Evolutionary conservation across 352 stramenopile genomes (phyloP), one percentile per base, ranked within the genome.

Genomic region (Blastocystis sp.): DNA sequence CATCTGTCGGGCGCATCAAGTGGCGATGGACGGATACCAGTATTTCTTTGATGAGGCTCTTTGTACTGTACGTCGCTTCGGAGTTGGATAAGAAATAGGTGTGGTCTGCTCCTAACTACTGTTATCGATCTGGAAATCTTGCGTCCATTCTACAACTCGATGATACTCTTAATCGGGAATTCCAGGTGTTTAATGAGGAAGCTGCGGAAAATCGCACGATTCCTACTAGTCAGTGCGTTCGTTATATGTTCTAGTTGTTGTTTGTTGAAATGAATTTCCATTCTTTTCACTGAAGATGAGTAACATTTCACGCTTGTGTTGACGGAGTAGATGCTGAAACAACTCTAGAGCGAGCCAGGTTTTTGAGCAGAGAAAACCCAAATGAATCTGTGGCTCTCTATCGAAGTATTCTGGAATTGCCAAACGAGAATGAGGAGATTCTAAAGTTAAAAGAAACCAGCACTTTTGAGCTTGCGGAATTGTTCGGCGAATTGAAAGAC

Each of bases 91-190:
- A 93, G 92, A 50, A 92, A 92, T 53, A 95, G 95, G 62, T 87
- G 37, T 77, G 50, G 41, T 77, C 50, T 18, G 50, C 50, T 18
- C 50, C 50, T 11, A 77, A 66, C 56, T 80, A 87, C 88, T 96
- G 93, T 91, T 98, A 98, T 92, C 93, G 96, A 89, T 99, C 96
- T 90, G 97, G 97, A 41, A 99, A 99, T 91, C 95, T 98, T 6
- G 97, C 97, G 9, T 96, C 96, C 41, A 99, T 99, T 91, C 92
- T 99, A 87, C 96, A 99, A 91, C 91, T 99, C 53, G 97, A 99
- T 92, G 97, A 99, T 91, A 96, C 98, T 90, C 90, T 97, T 29
- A 89, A 61, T 26, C 26, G 50, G 50, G 47, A 54, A 59, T 43
- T 90, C 63, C 76, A 96, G 93, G 98, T 98, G 90, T 99, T 99